Conservation (phyloP, 2,329 filamentous ascomycete species). For the Cadophora gregata region DNA sequence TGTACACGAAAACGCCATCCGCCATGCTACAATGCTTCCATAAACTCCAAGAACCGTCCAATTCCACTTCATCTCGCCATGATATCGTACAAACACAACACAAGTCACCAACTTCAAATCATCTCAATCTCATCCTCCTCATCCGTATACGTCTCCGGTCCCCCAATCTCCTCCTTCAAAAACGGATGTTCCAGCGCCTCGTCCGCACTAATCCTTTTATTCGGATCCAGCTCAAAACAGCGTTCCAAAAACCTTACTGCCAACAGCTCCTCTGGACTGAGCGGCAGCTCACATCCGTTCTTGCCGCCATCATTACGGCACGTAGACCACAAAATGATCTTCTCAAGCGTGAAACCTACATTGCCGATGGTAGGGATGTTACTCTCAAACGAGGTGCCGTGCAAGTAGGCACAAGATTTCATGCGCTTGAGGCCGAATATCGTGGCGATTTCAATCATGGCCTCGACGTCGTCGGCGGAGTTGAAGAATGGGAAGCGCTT, state of each 20-base stretch:
- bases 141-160: slow-evolving; percentile 56
- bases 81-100: slow-evolving; percentile 31
- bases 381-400: slow-evolving; percentile 91
- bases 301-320: slow-evolving; percentile 70
- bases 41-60: slow-evolving; percentile 15
- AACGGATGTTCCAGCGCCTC: slow-evolving; percentile 79
- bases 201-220: slow-evolving; percentile 73
- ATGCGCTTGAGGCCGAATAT: slow-evolving; percentile 89
- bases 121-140: slow-evolving; percentile 60
- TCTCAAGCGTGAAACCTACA: slow-evolving; percentile 85
- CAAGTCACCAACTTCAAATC: slow-evolving; percentile 36
- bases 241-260: slow-evolving; percentile 74
- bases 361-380: slow-evolving; percentile 90
- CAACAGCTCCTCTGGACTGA: slow-evolving; percentile 72
- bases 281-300: slow-evolving; percentile 52
- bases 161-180: slow-evolving; percentile 53
- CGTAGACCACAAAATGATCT: slow-evolving; percentile 95
- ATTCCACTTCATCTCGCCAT: background rate
- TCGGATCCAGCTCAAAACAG: slow-evolving; percentile 79
- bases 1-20: slow-evolving; percentile 22
- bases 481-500: slow-evolving; percentile 98
- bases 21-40: slow-evolving; percentile 17
- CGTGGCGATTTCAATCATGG: slow-evolving; percentile 95
- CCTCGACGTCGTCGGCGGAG: slow-evolving; percentile 96
- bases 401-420: slow-evolving; percentile 80